A percentile compares a stretch with the other conserved stretches of the same genome.
Conservation (phyloP, 2,329 filamentous ascomycete genomes). For the Ophiosphaerella herpotricha region DNA sequence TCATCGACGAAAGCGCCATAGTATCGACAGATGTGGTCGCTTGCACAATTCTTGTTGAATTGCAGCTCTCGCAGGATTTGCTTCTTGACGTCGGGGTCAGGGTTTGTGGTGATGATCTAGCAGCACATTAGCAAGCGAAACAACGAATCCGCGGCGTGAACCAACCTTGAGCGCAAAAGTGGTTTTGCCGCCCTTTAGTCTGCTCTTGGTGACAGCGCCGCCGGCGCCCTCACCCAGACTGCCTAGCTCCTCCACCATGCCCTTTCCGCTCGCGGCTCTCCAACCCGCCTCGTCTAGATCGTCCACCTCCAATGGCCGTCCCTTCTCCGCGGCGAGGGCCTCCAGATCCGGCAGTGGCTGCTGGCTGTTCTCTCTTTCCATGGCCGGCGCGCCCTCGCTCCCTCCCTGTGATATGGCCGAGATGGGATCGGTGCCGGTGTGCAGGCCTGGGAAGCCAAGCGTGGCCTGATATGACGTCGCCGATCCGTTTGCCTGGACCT, state of each 20-base stretch:
- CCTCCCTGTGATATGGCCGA: constrained; percentile 81
- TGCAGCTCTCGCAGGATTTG: constrained; percentile 95
- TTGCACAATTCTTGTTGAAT: constrained; percentile 97
- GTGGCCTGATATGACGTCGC: constrained; percentile 82
- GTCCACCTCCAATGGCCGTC: constrained; percentile 84
- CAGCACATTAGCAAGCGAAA: constrained; percentile 11
- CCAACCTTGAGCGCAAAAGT: constrained; percentile 92
- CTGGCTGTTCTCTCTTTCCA: constrained; percentile 83
- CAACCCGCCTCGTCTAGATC: constrained; percentile 94
- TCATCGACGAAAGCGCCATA: constrained; percentile 97
- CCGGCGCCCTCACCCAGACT: constrained; percentile 93
- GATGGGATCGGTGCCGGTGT: constrained; percentile 75
- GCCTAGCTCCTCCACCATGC: constrained; percentile 84
- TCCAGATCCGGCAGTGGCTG: constrained; percentile 79
- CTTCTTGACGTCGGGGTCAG: constrained; percentile 96
- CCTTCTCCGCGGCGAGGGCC: constrained; percentile 79
- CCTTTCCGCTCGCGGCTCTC: constrained; percentile 88
- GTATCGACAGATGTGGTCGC: constrained; percentile 94
- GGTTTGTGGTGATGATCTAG: constrained; percentile 93
- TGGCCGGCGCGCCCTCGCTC: constrained; percentile 69
- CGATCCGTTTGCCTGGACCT: constrained; percentile 77
- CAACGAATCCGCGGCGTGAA: neutral
- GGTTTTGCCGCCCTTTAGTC: constrained; percentile 87
- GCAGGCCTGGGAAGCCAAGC: constrained; percentile 76
- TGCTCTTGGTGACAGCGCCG: constrained; percentile 90